These are phyloP conservation scores for Thalia dealbata DNA, from an alignment of 176 grass and related monocot genomes.

Conservation along the genomic window DNA sequence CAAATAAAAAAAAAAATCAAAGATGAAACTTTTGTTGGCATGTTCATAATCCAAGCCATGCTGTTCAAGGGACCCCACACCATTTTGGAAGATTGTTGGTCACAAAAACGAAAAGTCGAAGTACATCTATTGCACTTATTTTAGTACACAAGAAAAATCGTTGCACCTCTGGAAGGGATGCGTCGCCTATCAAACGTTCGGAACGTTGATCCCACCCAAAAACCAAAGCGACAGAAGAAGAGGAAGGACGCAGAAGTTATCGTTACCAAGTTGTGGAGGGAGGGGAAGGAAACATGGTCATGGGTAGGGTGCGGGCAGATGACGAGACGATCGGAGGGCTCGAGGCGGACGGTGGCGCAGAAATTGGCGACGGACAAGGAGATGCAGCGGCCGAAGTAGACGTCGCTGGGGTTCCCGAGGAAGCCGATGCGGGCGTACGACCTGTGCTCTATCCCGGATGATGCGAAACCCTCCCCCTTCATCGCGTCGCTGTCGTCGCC, in stretches of 20 bases:
- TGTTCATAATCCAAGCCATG: no score
- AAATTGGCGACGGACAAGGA: constrained; percentile 62
- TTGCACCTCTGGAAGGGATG: no score
- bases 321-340: constrained; percentile 42
- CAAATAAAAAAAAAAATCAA: no score
- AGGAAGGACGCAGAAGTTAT: not conserved
- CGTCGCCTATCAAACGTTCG: not conserved
- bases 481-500: not conserved
- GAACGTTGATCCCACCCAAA: not conserved
- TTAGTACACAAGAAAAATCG: no score
- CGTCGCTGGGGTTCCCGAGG: constrained; percentile 77
- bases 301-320: constrained; percentile 61
- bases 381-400: constrained; percentile 50
- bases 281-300: constrained; percentile 61
- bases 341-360: constrained; percentile 54
- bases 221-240: no score
- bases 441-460: constrained; percentile 26
- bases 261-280: constrained; percentile 39
- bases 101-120: no score
- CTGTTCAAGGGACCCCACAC: no score
- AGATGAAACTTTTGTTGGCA: no score
- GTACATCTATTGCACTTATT: no score
- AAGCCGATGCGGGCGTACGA: constrained; percentile 54
- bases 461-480: not conserved
- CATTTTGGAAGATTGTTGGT: no score